Evolutionary conservation across 306 rosid genomes (phyloP).

Genomic region (Cercis canadensis): DNA sequence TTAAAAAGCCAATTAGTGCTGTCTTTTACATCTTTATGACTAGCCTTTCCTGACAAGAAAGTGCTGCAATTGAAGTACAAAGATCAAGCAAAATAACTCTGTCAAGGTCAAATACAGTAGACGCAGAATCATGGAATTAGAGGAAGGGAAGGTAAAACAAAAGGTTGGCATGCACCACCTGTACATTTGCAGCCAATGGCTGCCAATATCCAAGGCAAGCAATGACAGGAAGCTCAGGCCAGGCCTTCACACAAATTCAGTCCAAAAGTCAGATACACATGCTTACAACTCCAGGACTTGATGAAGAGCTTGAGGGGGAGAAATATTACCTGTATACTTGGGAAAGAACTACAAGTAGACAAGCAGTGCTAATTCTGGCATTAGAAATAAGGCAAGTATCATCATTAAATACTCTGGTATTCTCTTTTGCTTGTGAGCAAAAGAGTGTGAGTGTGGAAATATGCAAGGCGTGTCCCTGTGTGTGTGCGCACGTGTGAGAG

Average conservation of each 20-base stretch:
- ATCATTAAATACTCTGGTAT: slow-evolving; percentile 31
- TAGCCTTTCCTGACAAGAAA: slow-evolving; percentile 85
- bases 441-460: background rate
- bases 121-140: slow-evolving; percentile 11
- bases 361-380: slow-evolving; percentile 95
- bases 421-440: slow-evolving; percentile 20
- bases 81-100: slow-evolving; percentile 29
- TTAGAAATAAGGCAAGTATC: slow-evolving; percentile 34
- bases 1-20: slow-evolving; percentile 92
- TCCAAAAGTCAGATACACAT: slow-evolving; percentile 44
- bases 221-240: slow-evolving; percentile 80
- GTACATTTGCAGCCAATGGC: slow-evolving; percentile 99
- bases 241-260: slow-evolving; percentile 70
- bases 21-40: slow-evolving; percentile 99
- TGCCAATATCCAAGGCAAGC: slow-evolving; percentile 91
- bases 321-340: slow-evolving; percentile 79
- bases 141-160: background rate
- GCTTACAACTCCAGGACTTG: slow-evolving; percentile 32
- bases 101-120: slow-evolving; percentile 25
- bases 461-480: too few relatives aligned
- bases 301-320: slow-evolving; percentile 25
- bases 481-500: slow-evolving; percentile 7
- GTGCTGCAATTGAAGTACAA: slow-evolving; percentile 66
- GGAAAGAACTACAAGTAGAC: slow-evolving; percentile 91
- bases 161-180: slow-evolving; percentile 54